Evolutionary conservation across 1,284 basidiomycete species (phyloP).

Genomic region (Phenoliferia sp.): DNA sequence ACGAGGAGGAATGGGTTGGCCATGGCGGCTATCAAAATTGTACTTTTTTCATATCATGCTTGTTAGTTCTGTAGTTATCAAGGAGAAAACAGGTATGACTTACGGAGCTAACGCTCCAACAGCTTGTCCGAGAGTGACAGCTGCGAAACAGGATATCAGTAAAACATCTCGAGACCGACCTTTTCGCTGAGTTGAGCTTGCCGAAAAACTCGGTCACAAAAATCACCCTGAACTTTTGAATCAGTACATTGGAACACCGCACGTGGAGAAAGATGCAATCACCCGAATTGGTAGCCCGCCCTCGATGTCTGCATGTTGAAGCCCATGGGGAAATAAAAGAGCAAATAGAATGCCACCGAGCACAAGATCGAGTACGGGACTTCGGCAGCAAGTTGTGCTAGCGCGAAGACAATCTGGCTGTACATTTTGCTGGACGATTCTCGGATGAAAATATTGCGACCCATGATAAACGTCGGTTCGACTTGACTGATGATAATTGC

Average conservation of each 20-base stretch:
- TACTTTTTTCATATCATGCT: no score
- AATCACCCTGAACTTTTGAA: neutral
- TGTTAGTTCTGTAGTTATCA: constrained; percentile 62
- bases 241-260: neutral
- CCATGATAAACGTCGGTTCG: constrained; percentile 79
- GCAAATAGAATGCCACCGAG: constrained; percentile 67
- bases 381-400: constrained; percentile 67
- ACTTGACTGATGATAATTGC: constrained; percentile 74
- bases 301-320: neutral
- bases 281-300: neutral
- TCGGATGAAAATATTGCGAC: constrained; percentile 62
- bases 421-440: constrained; percentile 57
- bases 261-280: neutral
- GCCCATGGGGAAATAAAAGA: constrained; percentile 51
- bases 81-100: constrained; percentile 56
- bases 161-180: no score
- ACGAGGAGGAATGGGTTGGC: constrained; percentile 69
- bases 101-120: constrained; percentile 68
- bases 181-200: no score
- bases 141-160: neutral
- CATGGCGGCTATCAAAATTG: constrained; percentile 63
- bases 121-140: constrained; percentile 62
- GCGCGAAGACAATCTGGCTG: constrained; percentile 73
- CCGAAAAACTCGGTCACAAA: neutral
- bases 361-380: constrained; percentile 68